Percentiles rank a stretch among this genome's conserved stretches.
Evolutionary conservation across 257 asterid genomes (phyloP).

Genomic region (Primulina huaijiensis): DNA sequence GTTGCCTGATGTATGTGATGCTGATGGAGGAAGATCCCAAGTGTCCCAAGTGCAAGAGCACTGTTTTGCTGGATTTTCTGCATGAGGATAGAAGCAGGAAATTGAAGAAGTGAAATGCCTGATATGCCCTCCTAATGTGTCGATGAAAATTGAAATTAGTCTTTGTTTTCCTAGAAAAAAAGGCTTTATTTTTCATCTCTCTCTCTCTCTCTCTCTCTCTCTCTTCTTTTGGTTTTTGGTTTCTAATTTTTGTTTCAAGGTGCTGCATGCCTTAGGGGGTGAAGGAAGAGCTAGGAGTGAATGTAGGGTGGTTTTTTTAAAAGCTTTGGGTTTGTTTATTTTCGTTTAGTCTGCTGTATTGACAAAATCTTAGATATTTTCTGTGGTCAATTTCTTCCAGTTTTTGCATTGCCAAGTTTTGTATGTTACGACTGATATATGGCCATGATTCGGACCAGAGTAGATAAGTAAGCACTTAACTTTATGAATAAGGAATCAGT

Average conservation of each 20-base stretch:
- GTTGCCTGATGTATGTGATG: constrained; percentile 50
- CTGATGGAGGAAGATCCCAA: constrained; percentile 37
- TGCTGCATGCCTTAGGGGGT: constrained; percentile 3
- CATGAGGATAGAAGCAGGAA: constrained; percentile 35
- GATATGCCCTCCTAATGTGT: neutral
- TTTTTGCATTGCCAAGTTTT: neutral
- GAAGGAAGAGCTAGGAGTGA: constrained; percentile 8
- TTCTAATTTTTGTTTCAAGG: neutral
- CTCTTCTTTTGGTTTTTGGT: neutral
- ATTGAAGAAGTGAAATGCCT: constrained; percentile 24
- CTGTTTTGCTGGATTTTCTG: constrained; percentile 54
- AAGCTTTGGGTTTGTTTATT: constrained; percentile 6
- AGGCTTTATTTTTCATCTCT: neutral
- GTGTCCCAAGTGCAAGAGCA: constrained; percentile 56
- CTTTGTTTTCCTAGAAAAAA: neutral
- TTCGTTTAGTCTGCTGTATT: constrained; percentile 3
- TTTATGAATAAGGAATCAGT: neutral
- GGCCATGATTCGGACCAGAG: neutral
- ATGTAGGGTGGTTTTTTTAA: constrained; percentile 21
- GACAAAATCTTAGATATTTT: constrained; percentile 14
- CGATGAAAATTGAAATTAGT: neutral
- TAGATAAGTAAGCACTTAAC: too few species aligned
- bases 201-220: neutral
- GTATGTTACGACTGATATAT: neutral
- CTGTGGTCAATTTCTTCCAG: neutral